Conservation (phyloP, 257 asterid species). For the Misopates orontium region DNA sequence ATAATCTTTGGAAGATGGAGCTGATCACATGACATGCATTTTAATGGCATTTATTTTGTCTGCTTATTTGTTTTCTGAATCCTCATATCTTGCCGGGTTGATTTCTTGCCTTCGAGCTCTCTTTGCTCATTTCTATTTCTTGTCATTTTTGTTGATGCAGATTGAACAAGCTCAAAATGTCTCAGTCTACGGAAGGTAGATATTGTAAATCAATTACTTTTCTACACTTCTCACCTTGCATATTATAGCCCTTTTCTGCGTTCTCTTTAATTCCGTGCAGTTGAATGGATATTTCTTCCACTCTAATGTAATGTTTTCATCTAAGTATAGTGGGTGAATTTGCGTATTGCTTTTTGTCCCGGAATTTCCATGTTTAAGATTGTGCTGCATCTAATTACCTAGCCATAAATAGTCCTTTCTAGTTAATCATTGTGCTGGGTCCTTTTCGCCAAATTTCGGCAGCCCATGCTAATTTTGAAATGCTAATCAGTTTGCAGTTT, state of each 20-base stretch:
- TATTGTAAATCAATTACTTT: too few relatives aligned
- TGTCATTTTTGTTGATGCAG: slow-evolving; percentile 29
- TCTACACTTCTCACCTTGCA: background rate
- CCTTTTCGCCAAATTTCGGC: too few relatives aligned
- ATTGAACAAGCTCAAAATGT: slow-evolving; percentile 26
- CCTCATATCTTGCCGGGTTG: background rate
- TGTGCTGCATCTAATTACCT: background rate
- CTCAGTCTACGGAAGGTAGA: slow-evolving; percentile 40
- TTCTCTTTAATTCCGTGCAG: slow-evolving; percentile 13
- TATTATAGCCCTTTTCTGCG: background rate
- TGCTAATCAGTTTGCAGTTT: background rate
- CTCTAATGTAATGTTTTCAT: slow-evolving; percentile 9
- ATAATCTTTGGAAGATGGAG: background rate
- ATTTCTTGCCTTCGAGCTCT: slow-evolving; percentile 13
- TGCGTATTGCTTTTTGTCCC: slow-evolving; percentile 8
- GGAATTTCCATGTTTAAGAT: slow-evolving; percentile 17
- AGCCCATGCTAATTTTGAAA: background rate
- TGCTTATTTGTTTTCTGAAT: background rate
- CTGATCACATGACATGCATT: slow-evolving; percentile 1
- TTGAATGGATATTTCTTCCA: slow-evolving; percentile 3
- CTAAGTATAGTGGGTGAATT: background rate
- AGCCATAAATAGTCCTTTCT: background rate
- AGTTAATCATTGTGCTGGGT: background rate
- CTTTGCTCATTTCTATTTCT: slow-evolving; percentile 6
- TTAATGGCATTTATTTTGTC: background rate